Percentiles rank a stretch among this genome's conserved stretches.
phyloP scores from a whole-genome alignment of 2,329 filamentous ascomycete species.

The Geosmithia putterillii region DNA sequence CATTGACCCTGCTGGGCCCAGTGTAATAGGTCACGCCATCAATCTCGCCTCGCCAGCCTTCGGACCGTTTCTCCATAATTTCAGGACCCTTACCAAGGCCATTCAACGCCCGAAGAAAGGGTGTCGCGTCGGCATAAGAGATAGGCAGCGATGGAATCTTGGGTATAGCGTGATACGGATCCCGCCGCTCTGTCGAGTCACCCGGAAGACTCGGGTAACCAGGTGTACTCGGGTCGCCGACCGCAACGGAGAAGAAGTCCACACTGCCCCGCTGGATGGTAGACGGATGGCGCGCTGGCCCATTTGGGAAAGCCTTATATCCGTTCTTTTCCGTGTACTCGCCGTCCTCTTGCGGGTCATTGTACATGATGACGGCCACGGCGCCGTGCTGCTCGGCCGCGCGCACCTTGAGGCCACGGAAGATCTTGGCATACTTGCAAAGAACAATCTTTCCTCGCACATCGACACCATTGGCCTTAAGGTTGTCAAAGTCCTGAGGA shows the following conservation, averaged over 20 bases:
- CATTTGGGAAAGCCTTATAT: slow-evolving; percentile 52
- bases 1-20: slow-evolving; percentile 16
- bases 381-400: slow-evolving; percentile 60
- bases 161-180: slow-evolving; percentile 36
- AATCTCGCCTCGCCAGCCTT: slow-evolving; percentile 27
- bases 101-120: slow-evolving; percentile 56
- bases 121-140: slow-evolving; percentile 56
- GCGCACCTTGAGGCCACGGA: slow-evolving; percentile 62
- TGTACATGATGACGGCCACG: slow-evolving; percentile 56
- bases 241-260: slow-evolving; percentile 43
- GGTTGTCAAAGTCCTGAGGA: slow-evolving; percentile 52
- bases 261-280: slow-evolving; percentile 60
- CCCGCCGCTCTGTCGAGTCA: slow-evolving; percentile 37
- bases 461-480: slow-evolving; percentile 20
- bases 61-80: slow-evolving; percentile 14
- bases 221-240: slow-evolving; percentile 55
- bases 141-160: slow-evolving; percentile 53
- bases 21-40: slow-evolving; percentile 3
- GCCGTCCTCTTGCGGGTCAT: slow-evolving; percentile 60
- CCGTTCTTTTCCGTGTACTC: slow-evolving; percentile 54
- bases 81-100: slow-evolving; percentile 35
- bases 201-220: slow-evolving; percentile 61
- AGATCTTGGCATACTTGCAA: slow-evolving; percentile 56
- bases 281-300: slow-evolving; percentile 57
- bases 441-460: slow-evolving; percentile 58